Base-by-base conservation (phyloP, 192 early-diverging fungal genomes). In the Pilaira anomala region DNA sequence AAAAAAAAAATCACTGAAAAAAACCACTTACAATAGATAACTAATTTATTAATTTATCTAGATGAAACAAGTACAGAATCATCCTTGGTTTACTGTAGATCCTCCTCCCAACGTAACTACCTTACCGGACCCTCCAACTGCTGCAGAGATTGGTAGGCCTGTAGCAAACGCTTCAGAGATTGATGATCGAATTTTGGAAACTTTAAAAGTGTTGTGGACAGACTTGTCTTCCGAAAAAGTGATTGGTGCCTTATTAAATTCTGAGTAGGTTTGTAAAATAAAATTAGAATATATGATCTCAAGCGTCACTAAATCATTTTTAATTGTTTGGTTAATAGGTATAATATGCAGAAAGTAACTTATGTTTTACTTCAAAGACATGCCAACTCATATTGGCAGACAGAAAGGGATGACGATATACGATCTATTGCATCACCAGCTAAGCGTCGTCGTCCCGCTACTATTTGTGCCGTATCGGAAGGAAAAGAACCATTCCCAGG, bases 41-140 rank as follows among this genome's bases (percentile, higher is more conserved):
- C n/a, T n/a, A n/a, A n/a, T 39, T 25, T 50, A 28, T 19, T n/a
- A 18, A 26, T 30, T 48, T 36, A 22, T 24, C 12, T 48, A 85
- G 84, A 81, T 88, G 75, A 42, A 63, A 21, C 67, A 81, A 7
- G 74, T 89, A 50, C 75, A 85, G 36, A 12, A 54, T 29, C 86
- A 89, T 62, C 76, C 83, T 8, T 89, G 82, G 80, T 88, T 89
- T 48, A 68, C 65, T 9, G 44, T 55, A 2, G 62, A 64, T 26
- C 62, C 39, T 3, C 63, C 62, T 44, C 16, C 40, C 18, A 29
- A 68, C 39, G 30, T 60, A 25, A 33, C 48, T 0, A 48, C 30
- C 2, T 28, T 74, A 28, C 67, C 72, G 13, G 52, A 68, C 48
- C 72, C 72, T 49, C 66, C 67, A 3, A 55, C 67, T 14, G 51